Conservation (phyloP, 2,329 filamentous ascomycete genomes). For the Beauveria caledonica region DNA sequence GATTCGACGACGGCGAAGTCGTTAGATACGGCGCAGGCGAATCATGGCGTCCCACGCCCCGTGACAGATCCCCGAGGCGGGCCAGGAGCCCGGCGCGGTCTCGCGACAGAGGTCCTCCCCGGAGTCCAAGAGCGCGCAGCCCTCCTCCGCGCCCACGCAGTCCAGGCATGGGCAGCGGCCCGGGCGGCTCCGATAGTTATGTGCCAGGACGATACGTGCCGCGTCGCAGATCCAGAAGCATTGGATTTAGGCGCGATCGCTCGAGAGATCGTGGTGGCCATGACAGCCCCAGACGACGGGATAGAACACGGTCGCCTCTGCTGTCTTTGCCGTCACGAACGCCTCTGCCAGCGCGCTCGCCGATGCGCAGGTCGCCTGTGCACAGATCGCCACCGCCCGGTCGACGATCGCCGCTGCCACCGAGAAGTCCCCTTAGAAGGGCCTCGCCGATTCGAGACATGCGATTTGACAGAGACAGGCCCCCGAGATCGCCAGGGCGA, state of each 20-base stretch:
- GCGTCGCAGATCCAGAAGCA: slow-evolving; percentile 34
- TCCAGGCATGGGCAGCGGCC: neutral
- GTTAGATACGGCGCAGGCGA: slow-evolving; percentile 54
- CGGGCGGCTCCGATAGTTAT: slow-evolving; percentile 35
- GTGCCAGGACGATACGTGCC: slow-evolving; percentile 36
- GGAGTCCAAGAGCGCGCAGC: slow-evolving; percentile 32
- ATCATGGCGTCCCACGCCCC: slow-evolving; percentile 51
- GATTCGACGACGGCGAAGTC: slow-evolving; percentile 55
- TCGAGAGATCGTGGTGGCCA: slow-evolving; percentile 27
- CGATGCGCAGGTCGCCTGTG: slow-evolving; percentile 15
- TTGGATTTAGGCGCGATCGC: slow-evolving; percentile 32
- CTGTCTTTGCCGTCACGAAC: neutral
- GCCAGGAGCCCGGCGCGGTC: slow-evolving; percentile 24
- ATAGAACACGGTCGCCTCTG: slow-evolving; percentile 28
- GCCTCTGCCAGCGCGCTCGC: slow-evolving; percentile 19
- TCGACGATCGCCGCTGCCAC: slow-evolving; percentile 3
- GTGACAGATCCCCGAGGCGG: slow-evolving; percentile 24
- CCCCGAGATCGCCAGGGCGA: slow-evolving; percentile 28
- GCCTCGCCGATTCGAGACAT: slow-evolving; percentile 32
- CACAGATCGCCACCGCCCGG: slow-evolving; percentile 15
- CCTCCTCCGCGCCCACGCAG: slow-evolving; percentile 17
- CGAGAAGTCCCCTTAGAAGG: slow-evolving; percentile 25
- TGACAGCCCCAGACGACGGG: slow-evolving; percentile 28
- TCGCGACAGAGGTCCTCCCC: slow-evolving; percentile 19
- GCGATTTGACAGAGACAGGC: slow-evolving; percentile 26